phyloP scores from a whole-genome alignment of 1,139 yeast genomes.

The Spathaspora jeffriesii region DNA sequence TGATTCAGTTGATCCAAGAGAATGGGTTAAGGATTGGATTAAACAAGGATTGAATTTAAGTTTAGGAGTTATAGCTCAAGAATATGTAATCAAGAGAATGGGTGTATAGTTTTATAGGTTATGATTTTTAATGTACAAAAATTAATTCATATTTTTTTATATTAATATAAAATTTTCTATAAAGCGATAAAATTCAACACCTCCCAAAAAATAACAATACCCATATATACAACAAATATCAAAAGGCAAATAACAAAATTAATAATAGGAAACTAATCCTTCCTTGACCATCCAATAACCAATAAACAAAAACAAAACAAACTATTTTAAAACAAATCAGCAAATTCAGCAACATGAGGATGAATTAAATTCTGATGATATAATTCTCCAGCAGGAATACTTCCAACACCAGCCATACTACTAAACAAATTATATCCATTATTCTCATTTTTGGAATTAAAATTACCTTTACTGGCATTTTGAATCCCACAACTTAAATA shows the following conservation, averaged over 20 bases:
- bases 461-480: conserved; percentile 15
- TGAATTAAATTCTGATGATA: conserved; percentile 26
- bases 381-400: background rate
- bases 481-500: conserved; percentile 42
- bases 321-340: conserved; percentile 38
- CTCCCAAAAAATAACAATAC: background rate
- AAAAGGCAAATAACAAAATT: background rate
- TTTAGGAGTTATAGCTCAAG: conserved; percentile 86
- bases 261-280: background rate
- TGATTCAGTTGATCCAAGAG: conserved; percentile 69
- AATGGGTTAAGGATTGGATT: conserved; percentile 96
- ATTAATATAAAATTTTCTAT: background rate
- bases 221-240: background rate
- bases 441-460: background rate
- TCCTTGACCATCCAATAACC: background rate
- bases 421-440: background rate
- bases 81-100: conserved; percentile 91
- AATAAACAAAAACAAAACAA: background rate
- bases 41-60: conserved; percentile 78
- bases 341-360: conserved; percentile 50
- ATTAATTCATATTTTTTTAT: background rate
- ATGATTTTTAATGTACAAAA: background rate
- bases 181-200: background rate
- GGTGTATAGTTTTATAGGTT: conserved; percentile 40
- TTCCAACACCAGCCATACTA: background rate